These are phyloP conservation scores for Exophiala oligosperma DNA, from an alignment of 2,329 filamentous ascomycete genomes.

Conservation along the genomic window DNA sequence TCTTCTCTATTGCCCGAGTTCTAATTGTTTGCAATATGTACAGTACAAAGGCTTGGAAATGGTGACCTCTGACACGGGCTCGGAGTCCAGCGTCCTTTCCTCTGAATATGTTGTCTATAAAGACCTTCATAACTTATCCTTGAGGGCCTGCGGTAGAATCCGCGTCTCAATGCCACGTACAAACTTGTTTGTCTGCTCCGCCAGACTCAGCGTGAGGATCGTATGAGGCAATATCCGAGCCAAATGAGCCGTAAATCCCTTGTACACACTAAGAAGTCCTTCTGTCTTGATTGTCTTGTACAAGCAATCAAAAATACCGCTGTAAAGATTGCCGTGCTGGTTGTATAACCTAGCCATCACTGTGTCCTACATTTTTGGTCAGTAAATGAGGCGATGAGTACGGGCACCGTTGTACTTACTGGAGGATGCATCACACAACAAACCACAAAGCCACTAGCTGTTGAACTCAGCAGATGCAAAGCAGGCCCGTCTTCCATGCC, in stretches of 20 bases:
- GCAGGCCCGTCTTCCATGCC: slow-evolving; percentile 89
- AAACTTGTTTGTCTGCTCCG: slow-evolving; percentile 95
- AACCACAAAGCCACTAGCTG: slow-evolving; percentile 90
- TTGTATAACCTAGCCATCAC: slow-evolving; percentile 99
- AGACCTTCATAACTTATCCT: slow-evolving; percentile 44
- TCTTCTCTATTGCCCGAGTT: no score
- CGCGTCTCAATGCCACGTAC: slow-evolving; percentile 74
- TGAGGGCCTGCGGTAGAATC: slow-evolving; percentile 48
- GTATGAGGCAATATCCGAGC: slow-evolving; percentile 94
- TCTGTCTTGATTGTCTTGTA: slow-evolving; percentile 89
- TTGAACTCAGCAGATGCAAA: slow-evolving; percentile 84
- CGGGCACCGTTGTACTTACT: slow-evolving; percentile 52
- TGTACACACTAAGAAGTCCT: slow-evolving; percentile 90
- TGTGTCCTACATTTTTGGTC: slow-evolving; percentile 61
- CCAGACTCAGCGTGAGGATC: slow-evolving; percentile 85
- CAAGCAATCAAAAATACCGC: slow-evolving; percentile 86
- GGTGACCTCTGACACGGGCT: no score
- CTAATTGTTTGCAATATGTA: no score
- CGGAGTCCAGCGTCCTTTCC: not conserved
- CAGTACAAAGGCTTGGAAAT: no score
- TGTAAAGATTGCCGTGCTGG: slow-evolving; percentile 96
- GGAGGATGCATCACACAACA: slow-evolving; percentile 98
- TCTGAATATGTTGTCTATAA: not conserved
- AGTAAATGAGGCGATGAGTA: slow-evolving; percentile 16
- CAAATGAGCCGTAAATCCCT: slow-evolving; percentile 93